Conservation (phyloP, 2,329 filamentous ascomycete species). For the Fusarium sp. region DNA sequence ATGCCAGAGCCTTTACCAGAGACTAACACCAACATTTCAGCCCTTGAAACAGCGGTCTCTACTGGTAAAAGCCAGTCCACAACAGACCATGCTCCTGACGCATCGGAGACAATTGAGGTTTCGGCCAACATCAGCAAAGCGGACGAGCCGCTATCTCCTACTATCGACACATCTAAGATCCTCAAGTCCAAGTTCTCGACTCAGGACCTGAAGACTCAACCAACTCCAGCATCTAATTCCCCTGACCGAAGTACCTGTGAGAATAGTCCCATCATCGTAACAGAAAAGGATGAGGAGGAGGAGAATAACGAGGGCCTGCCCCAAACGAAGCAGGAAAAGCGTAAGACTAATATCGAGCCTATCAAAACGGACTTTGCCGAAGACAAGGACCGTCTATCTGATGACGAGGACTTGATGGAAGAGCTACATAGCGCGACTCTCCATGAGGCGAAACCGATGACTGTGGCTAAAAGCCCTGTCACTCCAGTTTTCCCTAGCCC, state of each 20-base stretch:
- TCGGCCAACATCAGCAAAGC: slow-evolving; percentile 14
- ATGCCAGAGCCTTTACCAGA: slow-evolving; percentile 30
- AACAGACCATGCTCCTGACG: slow-evolving; percentile 28
- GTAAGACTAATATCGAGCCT: slow-evolving; percentile 57
- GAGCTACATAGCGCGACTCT: slow-evolving; percentile 84
- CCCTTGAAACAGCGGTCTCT: slow-evolving; percentile 10
- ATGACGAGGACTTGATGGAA: slow-evolving; percentile 86
- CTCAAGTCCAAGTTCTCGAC: slow-evolving; percentile 43
- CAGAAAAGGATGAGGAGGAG: slow-evolving; percentile 12
- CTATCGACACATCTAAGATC: slow-evolving; percentile 30
- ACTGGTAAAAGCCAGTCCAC: slow-evolving; percentile 20
- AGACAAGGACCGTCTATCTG: slow-evolving; percentile 59
- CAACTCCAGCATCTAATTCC: slow-evolving; percentile 15
- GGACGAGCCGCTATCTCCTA: slow-evolving; percentile 23
- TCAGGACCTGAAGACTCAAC: slow-evolving; percentile 38
- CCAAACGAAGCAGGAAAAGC: slow-evolving; percentile 37
- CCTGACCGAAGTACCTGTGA: slow-evolving; percentile 3
- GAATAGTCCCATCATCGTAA: slow-evolving; percentile 16
- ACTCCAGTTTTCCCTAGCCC: slow-evolving; percentile 66
- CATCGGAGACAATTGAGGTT: slow-evolving; percentile 19
- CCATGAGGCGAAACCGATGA: slow-evolving; percentile 83
- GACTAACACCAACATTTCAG: slow-evolving; percentile 33
- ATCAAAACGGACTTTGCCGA: slow-evolving; percentile 60
- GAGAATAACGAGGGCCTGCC: slow-evolving; percentile 10
- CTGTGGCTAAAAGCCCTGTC: slow-evolving; percentile 84